These are phyloP conservation scores for Suillus clintonianus DNA, from an alignment of 768 basidiomycete species.

Conservation along the genomic window DNA sequence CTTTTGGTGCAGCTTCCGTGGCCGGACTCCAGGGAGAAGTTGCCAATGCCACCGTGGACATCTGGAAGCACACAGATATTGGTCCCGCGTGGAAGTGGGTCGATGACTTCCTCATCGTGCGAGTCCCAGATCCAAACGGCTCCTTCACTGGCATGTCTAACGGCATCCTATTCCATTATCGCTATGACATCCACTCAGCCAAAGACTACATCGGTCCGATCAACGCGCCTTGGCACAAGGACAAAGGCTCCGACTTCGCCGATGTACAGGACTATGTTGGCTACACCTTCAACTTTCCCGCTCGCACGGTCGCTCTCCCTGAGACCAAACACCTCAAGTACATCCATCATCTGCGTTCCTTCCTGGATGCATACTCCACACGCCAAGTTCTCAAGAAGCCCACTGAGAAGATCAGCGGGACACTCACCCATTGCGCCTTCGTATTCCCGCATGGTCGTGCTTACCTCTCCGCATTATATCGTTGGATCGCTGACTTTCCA, in stretches of 20 bases:
- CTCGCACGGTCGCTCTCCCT: constrained; percentile 28
- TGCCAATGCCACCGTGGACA: constrained; percentile 15
- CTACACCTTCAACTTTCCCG: constrained; percentile 30
- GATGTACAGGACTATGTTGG: constrained; percentile 25
- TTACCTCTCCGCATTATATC: constrained; percentile 25
- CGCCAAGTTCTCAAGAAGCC: neutral
- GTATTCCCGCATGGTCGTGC: constrained; percentile 28
- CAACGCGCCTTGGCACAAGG: constrained; percentile 23
- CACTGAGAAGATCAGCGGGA: constrained; percentile 26
- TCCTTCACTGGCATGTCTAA: neutral
- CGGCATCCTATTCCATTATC: neutral
- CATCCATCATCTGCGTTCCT: neutral
- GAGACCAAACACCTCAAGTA: constrained; percentile 29
- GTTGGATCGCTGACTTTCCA: neutral
- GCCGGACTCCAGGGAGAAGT: constrained; percentile 20
- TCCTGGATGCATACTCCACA: neutral
- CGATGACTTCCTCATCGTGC: constrained; percentile 17
- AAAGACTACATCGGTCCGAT: constrained; percentile 13
- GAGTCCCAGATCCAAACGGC: neutral
- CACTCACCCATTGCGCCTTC: constrained; percentile 35
- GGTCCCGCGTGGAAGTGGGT: constrained; percentile 25
- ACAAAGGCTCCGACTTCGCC: constrained; percentile 21
- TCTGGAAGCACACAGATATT: constrained; percentile 24
- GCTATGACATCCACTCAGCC: neutral
- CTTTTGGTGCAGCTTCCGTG: too few relatives aligned